phyloP scores from a whole-genome alignment of 176 grass and related monocot genomes.

The Oryza officinalis region DNA sequence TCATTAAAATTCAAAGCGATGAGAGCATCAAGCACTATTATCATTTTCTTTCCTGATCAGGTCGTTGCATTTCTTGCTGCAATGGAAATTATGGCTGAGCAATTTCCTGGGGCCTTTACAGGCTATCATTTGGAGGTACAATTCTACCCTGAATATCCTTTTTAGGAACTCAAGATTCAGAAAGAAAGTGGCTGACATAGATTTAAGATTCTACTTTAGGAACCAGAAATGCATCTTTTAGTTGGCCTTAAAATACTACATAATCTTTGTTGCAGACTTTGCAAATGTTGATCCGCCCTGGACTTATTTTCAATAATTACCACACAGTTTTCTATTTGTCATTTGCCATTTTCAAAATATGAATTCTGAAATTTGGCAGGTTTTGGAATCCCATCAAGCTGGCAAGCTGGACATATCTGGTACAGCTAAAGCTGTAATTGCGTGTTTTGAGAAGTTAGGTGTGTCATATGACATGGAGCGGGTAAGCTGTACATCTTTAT shows the following conservation, averaged over 20 bases:
- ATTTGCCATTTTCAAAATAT: background rate
- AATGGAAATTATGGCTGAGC: conserved; percentile 66
- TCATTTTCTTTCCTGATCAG: conserved; percentile 44
- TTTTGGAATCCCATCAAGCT: conserved; percentile 90
- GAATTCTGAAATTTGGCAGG: conserved; percentile 44
- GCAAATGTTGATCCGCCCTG: background rate
- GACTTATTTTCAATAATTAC: background rate
- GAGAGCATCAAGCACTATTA: background rate
- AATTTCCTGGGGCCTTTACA: conserved; percentile 80
- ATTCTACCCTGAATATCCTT: conserved; percentile 28
- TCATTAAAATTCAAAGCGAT: conserved; percentile 17
- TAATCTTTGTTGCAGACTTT: conserved; percentile 9
- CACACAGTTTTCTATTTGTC: background rate
- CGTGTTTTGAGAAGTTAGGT: conserved; percentile 78
- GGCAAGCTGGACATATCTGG: conserved; percentile 77
- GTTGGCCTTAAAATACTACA: background rate
- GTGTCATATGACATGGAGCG: conserved; percentile 57
- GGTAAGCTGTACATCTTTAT: conserved; percentile 44
- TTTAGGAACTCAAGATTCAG: background rate
- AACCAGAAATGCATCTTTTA: background rate
- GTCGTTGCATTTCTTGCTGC: conserved; percentile 84
- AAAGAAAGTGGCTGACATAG: background rate
- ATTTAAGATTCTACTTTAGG: conserved; percentile 16
- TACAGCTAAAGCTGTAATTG: conserved; percentile 73
- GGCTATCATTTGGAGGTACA: conserved; percentile 67